Percentiles rank a stretch among this genome's conserved stretches.
phyloP scores from a whole-genome alignment of 257 asterid genomes.

The Perilla frutescens region DNA sequence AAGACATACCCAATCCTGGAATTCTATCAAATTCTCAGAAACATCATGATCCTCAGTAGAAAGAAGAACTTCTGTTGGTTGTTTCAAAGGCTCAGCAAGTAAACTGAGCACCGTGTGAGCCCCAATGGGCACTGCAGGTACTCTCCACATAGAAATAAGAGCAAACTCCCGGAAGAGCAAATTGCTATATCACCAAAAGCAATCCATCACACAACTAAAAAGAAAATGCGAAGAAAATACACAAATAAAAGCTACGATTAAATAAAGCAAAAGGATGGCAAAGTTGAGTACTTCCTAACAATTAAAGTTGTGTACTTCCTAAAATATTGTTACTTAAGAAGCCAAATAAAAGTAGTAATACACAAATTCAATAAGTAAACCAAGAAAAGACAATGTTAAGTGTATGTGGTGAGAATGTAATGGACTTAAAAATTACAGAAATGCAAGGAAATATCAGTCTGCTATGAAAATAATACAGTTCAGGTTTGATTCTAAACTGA shows the following conservation, averaged over 20 bases:
- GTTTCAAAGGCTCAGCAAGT: slow-evolving; percentile 97
- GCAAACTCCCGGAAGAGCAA: slow-evolving; percentile 95
- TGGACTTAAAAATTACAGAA: slow-evolving; percentile 10
- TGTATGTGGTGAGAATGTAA: slow-evolving; percentile 14
- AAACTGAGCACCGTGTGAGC: slow-evolving; percentile 92
- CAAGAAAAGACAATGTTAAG: slow-evolving; percentile 14
- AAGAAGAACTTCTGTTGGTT: slow-evolving; percentile 62
- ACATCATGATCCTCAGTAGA: slow-evolving; percentile 62
- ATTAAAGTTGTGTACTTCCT: not conserved
- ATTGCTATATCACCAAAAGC: slow-evolving; percentile 63
- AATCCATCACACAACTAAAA: slow-evolving; percentile 36
- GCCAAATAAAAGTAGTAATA: not conserved
- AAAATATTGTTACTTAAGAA: not conserved
- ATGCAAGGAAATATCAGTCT: slow-evolving; percentile 16
- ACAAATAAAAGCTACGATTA: slow-evolving; percentile 15
- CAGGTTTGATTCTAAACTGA: slow-evolving; percentile 22
- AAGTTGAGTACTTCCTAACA: no score
- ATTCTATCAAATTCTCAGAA: slow-evolving; percentile 81
- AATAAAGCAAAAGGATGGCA: not conserved
- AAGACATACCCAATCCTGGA: slow-evolving; percentile 90
- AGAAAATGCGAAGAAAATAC: slow-evolving; percentile 5
- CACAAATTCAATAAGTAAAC: slow-evolving; percentile 9
- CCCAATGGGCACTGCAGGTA: slow-evolving; percentile 90
- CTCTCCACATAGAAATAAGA: slow-evolving; percentile 97
- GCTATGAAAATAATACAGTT: slow-evolving; percentile 13